Evolutionary conservation across 345 rosid species (phyloP), one percentile per base, ranked within the genome.

Genomic region (Populus tremula): DNA sequence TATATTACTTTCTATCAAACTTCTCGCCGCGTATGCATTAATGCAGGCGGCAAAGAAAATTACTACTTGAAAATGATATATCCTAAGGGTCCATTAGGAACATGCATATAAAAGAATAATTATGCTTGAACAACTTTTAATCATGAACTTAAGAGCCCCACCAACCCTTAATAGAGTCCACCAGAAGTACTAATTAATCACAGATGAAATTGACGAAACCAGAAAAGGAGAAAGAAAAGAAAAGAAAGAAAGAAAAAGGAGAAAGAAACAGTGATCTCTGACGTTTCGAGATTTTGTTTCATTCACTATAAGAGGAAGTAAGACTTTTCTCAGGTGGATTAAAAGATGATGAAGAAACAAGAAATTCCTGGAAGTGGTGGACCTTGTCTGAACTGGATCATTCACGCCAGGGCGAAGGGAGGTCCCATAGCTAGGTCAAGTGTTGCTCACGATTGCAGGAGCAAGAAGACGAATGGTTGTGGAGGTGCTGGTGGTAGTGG

Each of bases 401-500:
- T 63, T 66, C 36, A 64, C 69, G 65, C 41, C 45, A 17, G 70
- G 16, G 25, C 5, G n/a, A 35, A 67, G 31, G 27, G 41, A 69
- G 77, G 80, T 62, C 86, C 84, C 73, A 72, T 73, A 38, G 59
- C 75, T n/a, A 59, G 79, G 83, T 78, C 77, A 73, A 73, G 75
- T 80, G 69, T 77, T 78, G 86, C 77, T 77, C 77, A 85, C 80
- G 78, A 72, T 67, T 72, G 54, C 66, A 69, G 73, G 78, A 81
- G 83, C 82, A 88, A 82, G 84, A 79, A 79, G 92, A 88, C 92
- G 88, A 84, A 81, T 59, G 71, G 61, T 85, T 87, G 92, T 91
- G 93, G 96, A 80, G 86, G 71, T 81, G 86, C 84, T 88, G 87
- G 77, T 90, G 84, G 61, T 91, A 88, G 87, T 89, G 95, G 84